Percentiles rank a stretch among this genome's conserved stretches.
Evolutionary conservation across 2,329 filamentous ascomycete genomes (phyloP).

Genomic region (Penicillium sp.): DNA sequence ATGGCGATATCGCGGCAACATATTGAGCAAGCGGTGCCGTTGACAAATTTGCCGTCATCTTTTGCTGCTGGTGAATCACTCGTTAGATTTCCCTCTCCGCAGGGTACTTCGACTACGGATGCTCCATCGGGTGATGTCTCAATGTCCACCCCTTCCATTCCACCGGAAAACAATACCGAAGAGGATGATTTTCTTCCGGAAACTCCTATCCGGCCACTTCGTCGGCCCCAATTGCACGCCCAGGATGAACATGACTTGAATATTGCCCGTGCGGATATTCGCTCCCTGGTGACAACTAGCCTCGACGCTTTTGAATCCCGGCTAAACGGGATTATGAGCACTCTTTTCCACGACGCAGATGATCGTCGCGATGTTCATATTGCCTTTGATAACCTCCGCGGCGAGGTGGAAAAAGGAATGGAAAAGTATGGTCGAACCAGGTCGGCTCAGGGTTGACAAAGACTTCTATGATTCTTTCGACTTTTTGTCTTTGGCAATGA

Average conservation of each 20-base stretch:
- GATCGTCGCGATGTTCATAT: background rate
- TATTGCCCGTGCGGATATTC: background rate
- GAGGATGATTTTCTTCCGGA: constrained; percentile 3
- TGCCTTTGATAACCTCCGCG: background rate
- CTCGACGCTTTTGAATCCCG: background rate
- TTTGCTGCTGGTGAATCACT: background rate
- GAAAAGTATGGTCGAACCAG: background rate
- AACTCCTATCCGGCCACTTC: background rate
- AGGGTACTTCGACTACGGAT: background rate
- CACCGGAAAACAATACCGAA: background rate
- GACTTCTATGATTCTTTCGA: too few species aligned
- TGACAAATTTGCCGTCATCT: too few species aligned
- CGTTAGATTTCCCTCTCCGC: background rate
- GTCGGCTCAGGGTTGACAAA: too few species aligned
- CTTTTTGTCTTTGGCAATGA: too few species aligned
- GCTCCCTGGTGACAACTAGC: background rate
- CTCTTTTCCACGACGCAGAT: background rate
- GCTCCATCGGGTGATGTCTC: too few species aligned
- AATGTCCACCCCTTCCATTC: too few species aligned
- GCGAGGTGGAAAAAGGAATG: background rate
- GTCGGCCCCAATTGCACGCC: background rate
- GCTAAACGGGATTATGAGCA: background rate
- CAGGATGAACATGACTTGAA: background rate
- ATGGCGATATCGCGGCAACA: too few species aligned
- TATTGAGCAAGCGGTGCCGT: too few species aligned